phyloP scores from a whole-genome alignment of 1,139 yeast species.

The Candida tropicalis region DNA sequence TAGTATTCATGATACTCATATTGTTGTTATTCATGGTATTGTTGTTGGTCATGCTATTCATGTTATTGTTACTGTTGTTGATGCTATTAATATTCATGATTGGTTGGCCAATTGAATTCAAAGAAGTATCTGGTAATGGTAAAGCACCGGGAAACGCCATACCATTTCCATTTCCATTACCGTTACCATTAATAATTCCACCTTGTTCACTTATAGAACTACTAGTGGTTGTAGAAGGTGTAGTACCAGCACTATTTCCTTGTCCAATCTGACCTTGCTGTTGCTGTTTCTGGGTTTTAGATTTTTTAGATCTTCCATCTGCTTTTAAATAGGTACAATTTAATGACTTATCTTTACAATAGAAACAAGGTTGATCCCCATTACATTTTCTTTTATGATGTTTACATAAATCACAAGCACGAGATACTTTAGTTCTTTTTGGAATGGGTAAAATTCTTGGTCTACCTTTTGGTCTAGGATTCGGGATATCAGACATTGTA shows the following conservation, averaged over 20 bases:
- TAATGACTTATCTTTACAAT: conserved; percentile 26
- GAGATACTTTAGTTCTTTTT: conserved; percentile 32
- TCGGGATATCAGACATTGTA: conserved; percentile 1
- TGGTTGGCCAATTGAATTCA: neutral
- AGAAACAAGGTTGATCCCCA: conserved; percentile 30
- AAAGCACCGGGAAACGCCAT: neutral
- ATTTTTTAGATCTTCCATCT: conserved; percentile 29
- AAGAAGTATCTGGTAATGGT: neutral
- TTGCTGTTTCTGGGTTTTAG: conserved; percentile 15
- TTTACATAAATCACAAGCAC: conserved; percentile 45
- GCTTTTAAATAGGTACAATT: conserved; percentile 28
- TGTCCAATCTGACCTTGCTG: conserved; percentile 5
- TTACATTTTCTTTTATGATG: conserved; percentile 31
- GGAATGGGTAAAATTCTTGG: conserved; percentile 16
- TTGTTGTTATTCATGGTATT: conserved; percentile 1
- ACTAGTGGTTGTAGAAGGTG: neutral
- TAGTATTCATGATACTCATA: conserved; percentile 5
- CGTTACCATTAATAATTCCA: neutral
- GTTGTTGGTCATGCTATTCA: conserved; percentile 4
- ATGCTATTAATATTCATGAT: conserved; percentile 7
- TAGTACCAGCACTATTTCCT: neutral
- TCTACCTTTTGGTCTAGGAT: conserved; percentile 16
- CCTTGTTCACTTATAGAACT: conserved; percentile 3
- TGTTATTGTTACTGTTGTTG: conserved; percentile 12
- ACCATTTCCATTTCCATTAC: neutral